A percentile compares a stretch with the other conserved stretches of the same genome.
phyloP scores from a whole-genome alignment of 331 rosid genomes.

The Phaseolus coccineus region DNA sequence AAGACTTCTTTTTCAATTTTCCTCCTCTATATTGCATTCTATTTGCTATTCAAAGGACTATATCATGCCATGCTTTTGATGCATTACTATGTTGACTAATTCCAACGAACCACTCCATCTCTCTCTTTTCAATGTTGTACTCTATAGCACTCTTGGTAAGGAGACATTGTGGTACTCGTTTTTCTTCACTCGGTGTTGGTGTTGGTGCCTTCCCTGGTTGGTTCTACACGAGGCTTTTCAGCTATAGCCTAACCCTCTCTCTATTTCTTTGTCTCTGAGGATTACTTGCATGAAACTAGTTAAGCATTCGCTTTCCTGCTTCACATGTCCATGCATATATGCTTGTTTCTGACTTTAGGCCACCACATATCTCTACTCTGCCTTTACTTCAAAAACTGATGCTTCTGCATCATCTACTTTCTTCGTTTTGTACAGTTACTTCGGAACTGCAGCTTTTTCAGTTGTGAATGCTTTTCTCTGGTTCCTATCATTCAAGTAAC shows the following conservation, averaged over 20 bases:
- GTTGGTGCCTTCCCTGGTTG: constrained; percentile 52
- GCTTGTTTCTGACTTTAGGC: constrained; percentile 43
- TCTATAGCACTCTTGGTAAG: constrained; percentile 47
- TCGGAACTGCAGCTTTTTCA: constrained; percentile 44
- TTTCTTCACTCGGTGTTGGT: constrained; percentile 50
- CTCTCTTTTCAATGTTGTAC: constrained; percentile 40
- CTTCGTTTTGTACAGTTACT: constrained; percentile 38
- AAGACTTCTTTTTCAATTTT: constrained; percentile 33
- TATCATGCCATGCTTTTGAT: constrained; percentile 78
- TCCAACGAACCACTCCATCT: constrained; percentile 60
- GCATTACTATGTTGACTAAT: constrained; percentile 92
- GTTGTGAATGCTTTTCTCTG: constrained; percentile 39
- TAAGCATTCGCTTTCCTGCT: constrained; percentile 49
- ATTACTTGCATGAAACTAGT: constrained; percentile 66
- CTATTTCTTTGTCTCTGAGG: constrained; percentile 53
- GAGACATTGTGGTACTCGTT: constrained; percentile 50
- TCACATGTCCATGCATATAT: constrained; percentile 48
- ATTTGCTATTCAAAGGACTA: constrained; percentile 46
- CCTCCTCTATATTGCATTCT: neutral
- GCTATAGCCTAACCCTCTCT: constrained; percentile 39
- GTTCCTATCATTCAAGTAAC: constrained; percentile 45
- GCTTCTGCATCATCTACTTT: constrained; percentile 51
- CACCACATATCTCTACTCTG: constrained; percentile 40
- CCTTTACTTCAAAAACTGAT: constrained; percentile 43
- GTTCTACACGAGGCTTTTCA: constrained; percentile 27